Conservation (phyloP, 2,329 filamentous ascomycete species). For the Fusarium subtropicale region DNA sequence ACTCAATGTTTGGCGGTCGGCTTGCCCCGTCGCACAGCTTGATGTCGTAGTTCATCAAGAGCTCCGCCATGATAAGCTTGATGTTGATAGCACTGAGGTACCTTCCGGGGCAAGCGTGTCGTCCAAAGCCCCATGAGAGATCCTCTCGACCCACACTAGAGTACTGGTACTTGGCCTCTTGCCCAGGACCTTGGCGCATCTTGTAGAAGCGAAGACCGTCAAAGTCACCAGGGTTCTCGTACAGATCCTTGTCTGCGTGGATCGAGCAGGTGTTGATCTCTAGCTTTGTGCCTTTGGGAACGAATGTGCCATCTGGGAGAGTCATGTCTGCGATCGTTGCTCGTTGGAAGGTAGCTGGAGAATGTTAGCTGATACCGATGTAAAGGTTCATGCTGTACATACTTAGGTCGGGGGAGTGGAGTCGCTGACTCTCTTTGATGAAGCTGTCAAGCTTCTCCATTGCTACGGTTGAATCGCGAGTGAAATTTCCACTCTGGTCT, state of each 20-base stretch:
- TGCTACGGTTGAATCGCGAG: background rate
- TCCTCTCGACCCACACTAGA: conserved; percentile 22
- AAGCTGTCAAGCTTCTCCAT: conserved; percentile 43
- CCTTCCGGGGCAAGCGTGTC: conserved; percentile 35
- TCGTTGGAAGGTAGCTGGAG: background rate
- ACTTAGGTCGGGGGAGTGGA: conserved; percentile 40
- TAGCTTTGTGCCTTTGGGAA: conserved; percentile 34
- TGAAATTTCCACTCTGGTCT: background rate
- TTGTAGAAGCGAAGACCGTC: conserved; percentile 37
- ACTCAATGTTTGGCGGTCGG: conserved; percentile 13
- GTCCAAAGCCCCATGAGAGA: conserved; percentile 26
- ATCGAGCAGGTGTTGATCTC: conserved; percentile 39
- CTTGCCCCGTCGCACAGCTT: background rate
- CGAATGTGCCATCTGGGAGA: conserved; percentile 27
- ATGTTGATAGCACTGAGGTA: conserved; percentile 36
- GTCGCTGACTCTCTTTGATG: conserved; percentile 41
- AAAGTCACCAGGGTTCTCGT: conserved; percentile 18
- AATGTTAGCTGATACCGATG: rapidly evolving
- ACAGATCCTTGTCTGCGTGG: conserved; percentile 18
- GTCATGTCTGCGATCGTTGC: conserved; percentile 16
- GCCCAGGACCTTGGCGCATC: conserved; percentile 7
- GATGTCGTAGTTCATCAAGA: conserved; percentile 35
- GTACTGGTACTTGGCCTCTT: conserved; percentile 32
- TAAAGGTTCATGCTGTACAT: rapidly evolving
- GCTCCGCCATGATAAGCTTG: conserved; percentile 35